Conservation (phyloP, 768 basidiomycete genomes). For the Pisolithus tinctorius region DNA sequence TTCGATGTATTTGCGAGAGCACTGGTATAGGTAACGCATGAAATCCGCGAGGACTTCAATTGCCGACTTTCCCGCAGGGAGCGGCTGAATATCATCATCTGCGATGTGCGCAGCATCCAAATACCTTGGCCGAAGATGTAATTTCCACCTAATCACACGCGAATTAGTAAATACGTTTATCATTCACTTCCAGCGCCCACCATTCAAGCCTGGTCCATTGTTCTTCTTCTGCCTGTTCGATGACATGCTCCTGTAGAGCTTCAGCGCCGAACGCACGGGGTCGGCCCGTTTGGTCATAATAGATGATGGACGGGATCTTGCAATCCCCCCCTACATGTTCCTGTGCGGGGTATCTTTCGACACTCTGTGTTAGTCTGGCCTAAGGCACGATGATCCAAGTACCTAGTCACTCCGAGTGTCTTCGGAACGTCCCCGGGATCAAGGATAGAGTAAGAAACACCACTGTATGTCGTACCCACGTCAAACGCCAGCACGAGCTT, state of each 20-base stretch:
- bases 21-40: slow-evolving; percentile 37
- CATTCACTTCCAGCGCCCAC: slow-evolving; percentile 16
- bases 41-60: slow-evolving; percentile 43
- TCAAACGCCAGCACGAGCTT: slow-evolving; percentile 35
- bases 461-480: slow-evolving; percentile 36
- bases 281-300: slow-evolving; percentile 35
- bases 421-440: slow-evolving; percentile 33
- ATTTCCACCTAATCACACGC: slow-evolving; percentile 24
- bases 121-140: slow-evolving; percentile 33
- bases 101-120: slow-evolving; percentile 24
- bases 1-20: slow-evolving; percentile 40
- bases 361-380: slow-evolving; percentile 2
- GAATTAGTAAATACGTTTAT: neutral
- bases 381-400: neutral
- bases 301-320: slow-evolving; percentile 45
- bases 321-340: slow-evolving; percentile 37
- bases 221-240: slow-evolving; percentile 36
- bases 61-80: slow-evolving; percentile 36
- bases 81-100: slow-evolving; percentile 31
- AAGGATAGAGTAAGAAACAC: slow-evolving; percentile 36
- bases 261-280: slow-evolving; percentile 41
- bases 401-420: slow-evolving; percentile 30
- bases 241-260: slow-evolving; percentile 33
- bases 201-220: slow-evolving; percentile 42
- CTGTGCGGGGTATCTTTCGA: slow-evolving; percentile 33